Conservation (phyloP, 2,329 filamentous ascomycete species). For the Epichloe scottii region DNA sequence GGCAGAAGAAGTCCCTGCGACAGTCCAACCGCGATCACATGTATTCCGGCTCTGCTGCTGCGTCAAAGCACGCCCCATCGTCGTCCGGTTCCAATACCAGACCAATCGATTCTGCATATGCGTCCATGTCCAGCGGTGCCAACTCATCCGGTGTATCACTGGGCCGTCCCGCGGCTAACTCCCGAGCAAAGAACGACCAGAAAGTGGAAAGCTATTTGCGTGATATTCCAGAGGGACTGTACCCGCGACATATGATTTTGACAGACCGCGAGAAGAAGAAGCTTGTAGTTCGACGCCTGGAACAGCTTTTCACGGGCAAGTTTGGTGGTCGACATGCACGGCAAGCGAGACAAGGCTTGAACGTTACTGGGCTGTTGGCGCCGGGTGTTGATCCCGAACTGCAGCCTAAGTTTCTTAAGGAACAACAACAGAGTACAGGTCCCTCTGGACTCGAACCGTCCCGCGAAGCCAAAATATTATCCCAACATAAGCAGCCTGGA, state of each 20-base stretch:
- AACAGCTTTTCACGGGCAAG: conserved; percentile 73
- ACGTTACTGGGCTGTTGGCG: conserved; percentile 6
- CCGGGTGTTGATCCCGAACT: conserved; percentile 16
- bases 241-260: conserved; percentile 49
- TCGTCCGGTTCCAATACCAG: conserved; percentile 40
- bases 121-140: conserved; percentile 48
- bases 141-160: conserved; percentile 30
- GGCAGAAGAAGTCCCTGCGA: conserved; percentile 26
- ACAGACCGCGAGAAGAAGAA: conserved; percentile 66
- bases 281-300: conserved; percentile 60
- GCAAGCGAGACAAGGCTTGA: conserved; percentile 12
- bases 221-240: conserved; percentile 57
- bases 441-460: conserved; percentile 18
- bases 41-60: conserved; percentile 29
- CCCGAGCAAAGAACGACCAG: conserved; percentile 33
- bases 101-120: conserved; percentile 51
- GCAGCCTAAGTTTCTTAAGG: conserved; percentile 12
- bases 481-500: conserved; percentile 16
- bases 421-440: conserved; percentile 24
- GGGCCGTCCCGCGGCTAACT: conserved; percentile 23
- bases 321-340: conserved; percentile 28
- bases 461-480: conserved; percentile 38
- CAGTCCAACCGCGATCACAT: conserved; percentile 25
- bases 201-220: conserved; percentile 59
- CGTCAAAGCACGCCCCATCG: conserved; percentile 39